A percentile compares a stretch with the other conserved stretches of the same genome.
These are phyloP conservation scores for Achaetomium macrosporum DNA, from an alignment of 2,329 filamentous ascomycete species.

Conservation along the genomic window DNA sequence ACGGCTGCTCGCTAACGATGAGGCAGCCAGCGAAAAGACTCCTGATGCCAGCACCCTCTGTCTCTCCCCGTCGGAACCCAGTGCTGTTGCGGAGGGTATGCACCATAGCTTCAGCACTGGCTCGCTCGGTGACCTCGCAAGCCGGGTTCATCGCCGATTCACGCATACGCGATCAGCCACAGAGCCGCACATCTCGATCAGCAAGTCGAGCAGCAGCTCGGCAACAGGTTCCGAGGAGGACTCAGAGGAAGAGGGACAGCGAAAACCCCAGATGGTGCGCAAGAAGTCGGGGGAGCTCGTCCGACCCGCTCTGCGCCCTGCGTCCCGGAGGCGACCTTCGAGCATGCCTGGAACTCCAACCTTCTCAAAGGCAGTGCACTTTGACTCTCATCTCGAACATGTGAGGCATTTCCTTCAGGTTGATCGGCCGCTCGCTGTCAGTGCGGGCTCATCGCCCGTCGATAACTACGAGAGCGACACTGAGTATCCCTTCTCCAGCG, in stretches of 20 bases:
- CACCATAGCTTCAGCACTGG: constrained; percentile 45
- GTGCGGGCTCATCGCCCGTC: constrained; percentile 84
- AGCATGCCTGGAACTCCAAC: constrained; percentile 98
- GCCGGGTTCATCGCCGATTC: constrained; percentile 34
- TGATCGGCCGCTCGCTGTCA: constrained; percentile 91
- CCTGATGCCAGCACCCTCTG: constrained; percentile 34
- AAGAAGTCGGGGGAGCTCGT: constrained; percentile 99
- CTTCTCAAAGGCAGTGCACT: constrained; percentile 96
- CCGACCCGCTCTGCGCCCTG: constrained; percentile 76
- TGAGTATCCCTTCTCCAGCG: constrained; percentile 77
- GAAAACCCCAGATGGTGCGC: constrained; percentile 85
- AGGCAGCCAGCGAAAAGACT: constrained; percentile 2
- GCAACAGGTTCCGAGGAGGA: constrained; percentile 56
- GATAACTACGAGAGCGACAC: constrained; percentile 80
- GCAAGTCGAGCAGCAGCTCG: constrained; percentile 45
- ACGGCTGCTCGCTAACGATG: constrained; percentile 46
- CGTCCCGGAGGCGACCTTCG: constrained; percentile 75
- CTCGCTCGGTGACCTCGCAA: constrained; percentile 38
- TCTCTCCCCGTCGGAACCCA: constrained; percentile 33
- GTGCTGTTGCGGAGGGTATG: constrained; percentile 32
- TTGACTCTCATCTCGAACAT: constrained; percentile 93
- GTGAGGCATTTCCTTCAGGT: constrained; percentile 93
- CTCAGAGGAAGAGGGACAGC: constrained; percentile 50
- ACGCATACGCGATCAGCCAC: constrained; percentile 51
- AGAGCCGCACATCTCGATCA: constrained; percentile 45